Evolutionary conservation across 495 filamentous ascomycete species (phyloP).

Genomic region (Rhypophila decipiens): DNA sequence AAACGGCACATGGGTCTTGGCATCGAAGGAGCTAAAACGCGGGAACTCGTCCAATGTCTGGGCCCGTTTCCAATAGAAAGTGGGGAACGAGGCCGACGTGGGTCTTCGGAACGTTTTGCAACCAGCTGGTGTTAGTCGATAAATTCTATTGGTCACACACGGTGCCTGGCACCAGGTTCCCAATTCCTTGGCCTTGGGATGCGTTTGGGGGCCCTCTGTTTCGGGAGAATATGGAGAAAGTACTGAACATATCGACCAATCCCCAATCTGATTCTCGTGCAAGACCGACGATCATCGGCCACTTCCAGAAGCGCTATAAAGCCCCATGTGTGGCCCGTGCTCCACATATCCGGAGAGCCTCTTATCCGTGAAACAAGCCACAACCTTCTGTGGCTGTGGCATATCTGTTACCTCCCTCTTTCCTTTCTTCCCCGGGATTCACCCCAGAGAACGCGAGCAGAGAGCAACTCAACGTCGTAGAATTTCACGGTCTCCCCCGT

Average conservation of each 20-base stretch:
- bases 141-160: not conserved
- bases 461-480: too few relatives aligned
- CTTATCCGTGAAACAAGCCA: not conserved
- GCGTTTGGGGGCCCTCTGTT: not conserved
- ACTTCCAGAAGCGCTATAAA: too few relatives aligned
- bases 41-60: not conserved
- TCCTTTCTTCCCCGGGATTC: too few relatives aligned
- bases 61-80: too few relatives aligned
- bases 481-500: not conserved
- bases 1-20: too few relatives aligned
- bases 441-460: too few relatives aligned
- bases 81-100: too few relatives aligned
- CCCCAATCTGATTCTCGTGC: too few relatives aligned
- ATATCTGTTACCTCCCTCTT: not conserved
- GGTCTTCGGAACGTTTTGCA: not conserved
- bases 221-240: not conserved
- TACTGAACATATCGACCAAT: too few relatives aligned
- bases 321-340: constrained; percentile 1
- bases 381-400: not conserved
- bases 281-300: too few relatives aligned
- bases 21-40: not conserved
- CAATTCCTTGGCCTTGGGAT: not conserved
- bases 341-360: not conserved
- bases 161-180: not conserved
- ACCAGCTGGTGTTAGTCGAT: not conserved